Evolutionary conservation across 2,329 filamentous ascomycete species (phyloP), one percentile per base, ranked within the genome.

Genomic region (Cladosporium sp.): DNA sequence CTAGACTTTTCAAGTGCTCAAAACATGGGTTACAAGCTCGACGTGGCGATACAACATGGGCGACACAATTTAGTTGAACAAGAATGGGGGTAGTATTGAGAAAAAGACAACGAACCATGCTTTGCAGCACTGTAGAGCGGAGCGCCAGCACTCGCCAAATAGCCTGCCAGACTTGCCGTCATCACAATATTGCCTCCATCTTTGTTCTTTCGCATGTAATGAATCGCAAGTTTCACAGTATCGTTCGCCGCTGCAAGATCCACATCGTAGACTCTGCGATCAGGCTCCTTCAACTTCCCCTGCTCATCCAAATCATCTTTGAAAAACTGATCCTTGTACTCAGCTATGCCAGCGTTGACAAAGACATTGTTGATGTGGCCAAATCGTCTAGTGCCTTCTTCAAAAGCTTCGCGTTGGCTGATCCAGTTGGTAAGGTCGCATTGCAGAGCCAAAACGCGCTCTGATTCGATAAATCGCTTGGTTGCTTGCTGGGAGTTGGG

Each of bases 101-200:
- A 5, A 19, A 14, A 15, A 20, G 5, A 19, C 11, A 30, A 51
- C 55, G 17, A 50, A 59, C 56, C 79, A 64, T 81, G 78, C 60
- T 81, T 81, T 9, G 79, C 79, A 19, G 78, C 78, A 28, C 73
- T 76, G 61, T 81, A 81, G 15, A 79, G 62, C 15, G 78, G 78
- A 22, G 77, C 75, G 0, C 78, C 78, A 11, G 77, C 77, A 57
- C 73, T 76, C 0, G 76, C 79, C 6, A 81, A 66, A 67, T 81
- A 80, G 0, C 78, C 79, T 1, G 79, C 79, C 57, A 81, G 62
- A 66, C 75, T 78, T 1, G 78, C 78, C 1, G 78, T 80, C 67
- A 79, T 68, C 2, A 77, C 75, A 54, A 81, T 78, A 43, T 71
- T 73, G 1, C 78, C 79, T 1, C 76, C 70, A 37, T 74, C 75